These are phyloP conservation scores for Cytospora piceicola DNA, from an alignment of 2,329 filamentous ascomycete genomes.

Conservation along the genomic window DNA sequence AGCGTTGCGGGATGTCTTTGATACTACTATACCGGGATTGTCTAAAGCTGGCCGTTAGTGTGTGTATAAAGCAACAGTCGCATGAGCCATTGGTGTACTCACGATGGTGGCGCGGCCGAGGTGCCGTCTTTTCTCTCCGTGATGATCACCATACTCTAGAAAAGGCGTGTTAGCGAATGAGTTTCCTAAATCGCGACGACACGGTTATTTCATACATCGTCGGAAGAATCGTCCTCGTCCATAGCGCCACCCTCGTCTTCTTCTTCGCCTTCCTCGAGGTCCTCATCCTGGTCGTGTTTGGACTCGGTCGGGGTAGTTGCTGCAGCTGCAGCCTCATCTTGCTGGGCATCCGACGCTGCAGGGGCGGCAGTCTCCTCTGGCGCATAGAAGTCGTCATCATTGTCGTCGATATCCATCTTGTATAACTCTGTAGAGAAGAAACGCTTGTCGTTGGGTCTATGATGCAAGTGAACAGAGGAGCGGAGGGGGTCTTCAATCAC, in stretches of 20 bases:
- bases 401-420: conserved; percentile 67
- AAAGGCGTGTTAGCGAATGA: conserved; percentile 14
- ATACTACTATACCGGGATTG: conserved; percentile 68
- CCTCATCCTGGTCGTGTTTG: conserved; percentile 50
- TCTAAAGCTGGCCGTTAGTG: conserved; percentile 40
- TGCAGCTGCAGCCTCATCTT: conserved; percentile 24
- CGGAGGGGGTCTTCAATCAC: background rate
- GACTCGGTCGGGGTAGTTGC: conserved; percentile 28
- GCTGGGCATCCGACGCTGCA: conserved; percentile 35
- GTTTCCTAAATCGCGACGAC: background rate
- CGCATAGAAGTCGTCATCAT: conserved; percentile 68
- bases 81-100: conserved; percentile 37
- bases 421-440: conserved; percentile 1
- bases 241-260: conserved; percentile 64
- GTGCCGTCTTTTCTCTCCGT: conserved; percentile 68
- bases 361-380: conserved; percentile 57
- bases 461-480: conserved; percentile 1
- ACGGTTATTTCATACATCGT: conserved; percentile 41
- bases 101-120: conserved; percentile 63
- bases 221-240: conserved; percentile 57
- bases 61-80: background rate
- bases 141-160: conserved; percentile 69
- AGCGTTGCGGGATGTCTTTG: conserved; percentile 65
- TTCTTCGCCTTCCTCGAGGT: conserved; percentile 67
- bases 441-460: background rate